These are phyloP conservation scores for Blakeslea trispora DNA, from an alignment of 371 early-diverging fungal species.

Conservation along the genomic window DNA sequence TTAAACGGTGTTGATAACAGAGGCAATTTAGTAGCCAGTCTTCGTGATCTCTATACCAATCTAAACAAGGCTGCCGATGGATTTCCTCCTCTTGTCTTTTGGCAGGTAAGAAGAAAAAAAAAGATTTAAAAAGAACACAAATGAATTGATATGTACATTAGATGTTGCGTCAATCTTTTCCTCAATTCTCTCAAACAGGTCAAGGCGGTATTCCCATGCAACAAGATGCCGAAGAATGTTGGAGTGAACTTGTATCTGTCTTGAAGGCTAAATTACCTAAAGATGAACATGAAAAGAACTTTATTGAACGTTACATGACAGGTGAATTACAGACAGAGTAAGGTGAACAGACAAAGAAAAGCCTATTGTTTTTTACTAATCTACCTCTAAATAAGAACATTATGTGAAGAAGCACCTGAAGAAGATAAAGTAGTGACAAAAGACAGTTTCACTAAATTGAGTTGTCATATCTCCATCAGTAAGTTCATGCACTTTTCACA, in stretches of 20 bases:
- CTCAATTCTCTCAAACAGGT: conserved; percentile 85
- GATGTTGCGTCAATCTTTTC: conserved; percentile 79
- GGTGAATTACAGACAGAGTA: conserved; percentile 66
- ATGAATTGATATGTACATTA: conserved; percentile 9
- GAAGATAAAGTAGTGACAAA: conserved; percentile 63
- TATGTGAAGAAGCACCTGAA: conserved; percentile 81
- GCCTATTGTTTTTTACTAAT: background rate
- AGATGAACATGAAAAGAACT: conserved; percentile 54
- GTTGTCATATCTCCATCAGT: conserved; percentile 81
- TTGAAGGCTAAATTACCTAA: conserved; percentile 69
- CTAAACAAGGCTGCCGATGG: conserved; percentile 71
- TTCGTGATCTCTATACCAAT: conserved; percentile 74
- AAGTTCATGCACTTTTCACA: conserved; percentile 8
- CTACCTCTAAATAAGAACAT: conserved; percentile 51
- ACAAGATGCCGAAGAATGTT: conserved; percentile 99
- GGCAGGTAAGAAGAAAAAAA: conserved; percentile 54
- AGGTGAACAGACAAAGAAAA: conserved; percentile 1
- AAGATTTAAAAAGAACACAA: too few relatives aligned
- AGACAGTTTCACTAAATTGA: conserved; percentile 80
- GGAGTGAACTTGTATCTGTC: conserved; percentile 75
- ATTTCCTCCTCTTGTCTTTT: conserved; percentile 80
- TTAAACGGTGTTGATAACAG: conserved; percentile 45
- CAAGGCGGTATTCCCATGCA: conserved; percentile 76
- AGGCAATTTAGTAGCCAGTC: conserved; percentile 67
- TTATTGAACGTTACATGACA: conserved; percentile 86